Evolutionary conservation across 768 basidiomycete genomes (phyloP).

Genomic region (Pholiota molesta): DNA sequence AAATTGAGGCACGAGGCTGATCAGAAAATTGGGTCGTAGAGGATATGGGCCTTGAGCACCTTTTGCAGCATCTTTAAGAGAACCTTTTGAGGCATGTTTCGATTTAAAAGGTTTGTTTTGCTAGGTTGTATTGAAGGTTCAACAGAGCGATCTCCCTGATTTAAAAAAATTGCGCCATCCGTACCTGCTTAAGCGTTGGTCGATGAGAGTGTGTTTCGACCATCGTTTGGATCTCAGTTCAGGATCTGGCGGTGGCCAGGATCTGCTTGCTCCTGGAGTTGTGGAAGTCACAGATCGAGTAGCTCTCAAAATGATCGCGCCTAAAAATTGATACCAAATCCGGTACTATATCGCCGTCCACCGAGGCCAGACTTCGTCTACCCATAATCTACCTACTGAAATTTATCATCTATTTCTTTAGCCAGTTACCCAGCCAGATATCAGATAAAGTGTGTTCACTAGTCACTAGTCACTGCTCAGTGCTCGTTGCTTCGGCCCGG

Average conservation of each 20-base stretch:
- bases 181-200: conserved; percentile 83
- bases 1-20: background rate
- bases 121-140: conserved; percentile 38
- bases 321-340: conserved; percentile 10
- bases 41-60: conserved; percentile 41
- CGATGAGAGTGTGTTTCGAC: conserved; percentile 66
- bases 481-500: no score
- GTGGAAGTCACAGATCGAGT: background rate
- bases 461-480: no score
- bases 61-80: conserved; percentile 84
- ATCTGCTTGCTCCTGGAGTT: background rate
- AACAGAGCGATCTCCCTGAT: conserved; percentile 1
- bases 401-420: no score
- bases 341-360: background rate
- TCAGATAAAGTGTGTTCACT: no score
- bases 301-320: conserved; percentile 1
- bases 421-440: no score
- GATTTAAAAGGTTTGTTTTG: conserved; percentile 94
- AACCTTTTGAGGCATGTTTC: conserved; percentile 84
- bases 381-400: no score
- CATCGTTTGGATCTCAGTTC: conserved; percentile 27
- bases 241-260: background rate
- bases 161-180: conserved; percentile 17
- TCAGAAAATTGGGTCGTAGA: background rate
- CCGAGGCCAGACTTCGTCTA: no score